These are phyloP conservation scores for Blastocystis sp. DNA, from an alignment of 352 stramenopile genomes.

Conservation along the genomic window DNA sequence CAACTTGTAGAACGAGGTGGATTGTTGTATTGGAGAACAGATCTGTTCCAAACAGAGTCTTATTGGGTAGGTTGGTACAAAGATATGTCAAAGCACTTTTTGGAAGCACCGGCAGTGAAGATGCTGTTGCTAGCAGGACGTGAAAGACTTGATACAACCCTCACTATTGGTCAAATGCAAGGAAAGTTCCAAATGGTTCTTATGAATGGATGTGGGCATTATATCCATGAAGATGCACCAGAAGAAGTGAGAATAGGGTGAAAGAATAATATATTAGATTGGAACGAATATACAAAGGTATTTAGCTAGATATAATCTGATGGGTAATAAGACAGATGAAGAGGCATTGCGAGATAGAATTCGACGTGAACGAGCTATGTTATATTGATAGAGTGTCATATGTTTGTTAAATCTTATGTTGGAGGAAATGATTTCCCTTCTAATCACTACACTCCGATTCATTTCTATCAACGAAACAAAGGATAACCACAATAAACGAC, in stretches of 20 bases:
- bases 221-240: slow-evolving; percentile 49
- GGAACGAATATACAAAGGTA: background rate
- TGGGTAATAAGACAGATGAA: background rate
- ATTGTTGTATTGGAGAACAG: slow-evolving; percentile 77
- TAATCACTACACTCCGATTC: too few relatives aligned
- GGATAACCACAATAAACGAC: too few relatives aligned
- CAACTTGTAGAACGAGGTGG: slow-evolving; percentile 75
- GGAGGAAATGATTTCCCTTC: background rate
- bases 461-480: too few relatives aligned
- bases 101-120: slow-evolving; percentile 78
- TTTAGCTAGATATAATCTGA: background rate
- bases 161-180: slow-evolving; percentile 84
- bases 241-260: background rate
- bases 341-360: slow-evolving; percentile 4
- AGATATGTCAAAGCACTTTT: slow-evolving; percentile 80
- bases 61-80: slow-evolving; percentile 82
- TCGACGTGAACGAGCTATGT: slow-evolving; percentile 14
- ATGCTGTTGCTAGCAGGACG: slow-evolving; percentile 80
- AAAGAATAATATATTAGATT: background rate
- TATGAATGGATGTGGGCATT: slow-evolving; percentile 77
- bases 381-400: background rate
- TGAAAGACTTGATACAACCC: slow-evolving; percentile 80
- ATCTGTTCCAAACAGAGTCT: slow-evolving; percentile 76
- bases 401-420: background rate
- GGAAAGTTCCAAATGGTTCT: slow-evolving; percentile 83